Evolutionary conservation across 306 rosid genomes (phyloP), one percentile per base, ranked within the genome.

Genomic region (Sindora glabra): DNA sequence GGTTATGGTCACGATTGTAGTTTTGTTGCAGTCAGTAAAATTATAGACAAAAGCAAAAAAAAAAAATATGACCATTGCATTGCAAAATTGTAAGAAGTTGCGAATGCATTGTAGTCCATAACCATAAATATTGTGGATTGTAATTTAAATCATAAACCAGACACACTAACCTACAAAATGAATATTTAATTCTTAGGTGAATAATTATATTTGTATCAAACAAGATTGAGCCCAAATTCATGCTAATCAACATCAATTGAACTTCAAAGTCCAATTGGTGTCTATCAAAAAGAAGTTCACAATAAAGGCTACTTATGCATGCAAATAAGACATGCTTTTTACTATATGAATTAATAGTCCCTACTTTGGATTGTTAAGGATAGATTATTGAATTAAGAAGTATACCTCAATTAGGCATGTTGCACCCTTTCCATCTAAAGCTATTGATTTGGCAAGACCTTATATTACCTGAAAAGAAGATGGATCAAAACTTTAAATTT

Each of bases 371-470:
- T 29, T 33, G 41, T 12, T 47, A 40, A 39, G 65, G 18, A 58
- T 12, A 63, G 21, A 65, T 54, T 54, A 56, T 64, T 50, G 47
- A 69, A 56, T 36, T 25, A 54, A 48, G 59, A 56, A 49, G 70
- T 79, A 38, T 17, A 92, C 99, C 95, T 92, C 99, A 74, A 89
- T 77, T 13, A 92, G 86, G 81, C 96, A 92, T 11, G 99, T 92
- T 59, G 99, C 99, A 59, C 99, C 96, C 77, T 92, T 95, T 64
- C 99, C 99, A 67, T 89, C 99, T 94, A 94, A 92, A 57, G 96
- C 95, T 72, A 92, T 74, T 38, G 96, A 92, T 78, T 88, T 92
- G 48, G 95, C 99, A 60, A 92, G 99, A 75, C 99, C 95, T 86
- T 92, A 94, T 96, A 89, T 92, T 56, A 89, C 89, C 99, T 89